These are phyloP conservation scores for Dipodascus albidus DNA, from an alignment of 805 yeast genomes.

Conservation along the genomic window DNA sequence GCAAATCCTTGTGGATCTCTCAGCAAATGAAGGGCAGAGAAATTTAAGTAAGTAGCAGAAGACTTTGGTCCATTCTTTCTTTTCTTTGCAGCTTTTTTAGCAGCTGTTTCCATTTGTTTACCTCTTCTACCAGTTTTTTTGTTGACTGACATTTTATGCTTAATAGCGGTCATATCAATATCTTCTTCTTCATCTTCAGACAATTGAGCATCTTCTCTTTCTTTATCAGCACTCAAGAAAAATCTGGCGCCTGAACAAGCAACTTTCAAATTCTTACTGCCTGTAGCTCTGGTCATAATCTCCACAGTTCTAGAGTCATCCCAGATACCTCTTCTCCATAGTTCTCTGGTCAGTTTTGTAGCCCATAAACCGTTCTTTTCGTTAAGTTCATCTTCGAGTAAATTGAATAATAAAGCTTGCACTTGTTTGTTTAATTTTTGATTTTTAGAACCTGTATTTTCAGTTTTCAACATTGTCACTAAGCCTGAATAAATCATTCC, in stretches of 20 bases:
- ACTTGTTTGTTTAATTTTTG: constrained; percentile 83
- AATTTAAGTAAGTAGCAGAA: constrained; percentile 65
- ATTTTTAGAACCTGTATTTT: constrained; percentile 80
- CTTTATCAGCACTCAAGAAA: constrained; percentile 91
- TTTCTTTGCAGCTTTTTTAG: constrained; percentile 58
- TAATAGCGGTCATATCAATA: constrained; percentile 54
- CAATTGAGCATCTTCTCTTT: constrained; percentile 73
- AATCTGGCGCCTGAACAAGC: constrained; percentile 83
- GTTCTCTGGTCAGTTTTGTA: constrained; percentile 82
- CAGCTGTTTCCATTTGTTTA: constrained; percentile 67
- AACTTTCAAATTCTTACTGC: constrained; percentile 66
- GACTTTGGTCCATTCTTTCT: constrained; percentile 33
- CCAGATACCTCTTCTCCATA: constrained; percentile 98
- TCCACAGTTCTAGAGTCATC: constrained; percentile 96
- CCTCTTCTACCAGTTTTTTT: constrained; percentile 74
- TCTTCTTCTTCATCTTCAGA: constrained; percentile 64
- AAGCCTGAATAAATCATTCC: constrained; percentile 72
- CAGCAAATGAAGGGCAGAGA: constrained; percentile 86
- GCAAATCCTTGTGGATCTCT: constrained; percentile 98
- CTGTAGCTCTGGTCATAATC: constrained; percentile 90
- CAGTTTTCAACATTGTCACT: constrained; percentile 64
- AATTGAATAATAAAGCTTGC: constrained; percentile 82
- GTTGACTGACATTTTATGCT: constrained; percentile 73
- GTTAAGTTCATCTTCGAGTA: constrained; percentile 61
- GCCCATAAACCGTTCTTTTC: constrained; percentile 92